Conservation (phyloP, 2,329 filamentous ascomycete genomes). For the Aspergillus niger region DNA sequence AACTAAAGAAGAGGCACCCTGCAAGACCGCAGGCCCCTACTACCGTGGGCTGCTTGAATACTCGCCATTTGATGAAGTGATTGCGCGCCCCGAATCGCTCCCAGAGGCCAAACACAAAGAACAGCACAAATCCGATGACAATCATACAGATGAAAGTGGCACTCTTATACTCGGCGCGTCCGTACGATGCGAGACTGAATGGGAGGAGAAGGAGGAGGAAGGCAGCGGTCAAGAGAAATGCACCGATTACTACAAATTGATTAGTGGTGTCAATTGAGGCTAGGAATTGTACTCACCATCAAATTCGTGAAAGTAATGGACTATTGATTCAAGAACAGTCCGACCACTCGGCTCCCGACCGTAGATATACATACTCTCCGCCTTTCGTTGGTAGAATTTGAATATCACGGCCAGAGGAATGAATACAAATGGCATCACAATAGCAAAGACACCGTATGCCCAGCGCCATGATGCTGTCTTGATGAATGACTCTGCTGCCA, state of each 20-base stretch:
- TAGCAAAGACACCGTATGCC: constrained; percentile 64
- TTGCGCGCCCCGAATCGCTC: constrained; percentile 56
- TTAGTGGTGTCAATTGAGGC: constrained; percentile 31
- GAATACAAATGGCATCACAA: constrained; percentile 60
- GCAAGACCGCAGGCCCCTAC: constrained; percentile 55
- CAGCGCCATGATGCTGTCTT: constrained; percentile 59
- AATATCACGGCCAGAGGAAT: constrained; percentile 59
- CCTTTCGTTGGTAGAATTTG: constrained; percentile 59
- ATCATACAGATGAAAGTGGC: constrained; percentile 54
- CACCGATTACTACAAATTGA: constrained; percentile 52
- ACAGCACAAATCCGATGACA: constrained; percentile 54
- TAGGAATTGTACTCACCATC: constrained; percentile 55
- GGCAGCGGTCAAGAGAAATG: constrained; percentile 62
- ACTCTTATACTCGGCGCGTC: constrained; percentile 45
- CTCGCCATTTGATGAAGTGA: constrained; percentile 57
- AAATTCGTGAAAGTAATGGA: constrained; percentile 63
- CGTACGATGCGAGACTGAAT: constrained; percentile 56
- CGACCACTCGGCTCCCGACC: constrained; percentile 47
- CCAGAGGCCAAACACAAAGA: constrained; percentile 57
- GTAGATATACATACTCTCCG: constrained; percentile 56
- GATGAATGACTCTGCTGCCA: constrained; percentile 54
- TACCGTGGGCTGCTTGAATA: constrained; percentile 53
- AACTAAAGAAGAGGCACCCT: constrained; percentile 52
- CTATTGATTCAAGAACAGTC: constrained; percentile 50
- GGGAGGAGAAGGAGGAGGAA: constrained; percentile 67